Percentiles rank a stretch among this genome's conserved stretches.
These are phyloP conservation scores for Macaranga tanarius DNA, from an alignment of 441 rosid species.

Conservation along the genomic window DNA sequence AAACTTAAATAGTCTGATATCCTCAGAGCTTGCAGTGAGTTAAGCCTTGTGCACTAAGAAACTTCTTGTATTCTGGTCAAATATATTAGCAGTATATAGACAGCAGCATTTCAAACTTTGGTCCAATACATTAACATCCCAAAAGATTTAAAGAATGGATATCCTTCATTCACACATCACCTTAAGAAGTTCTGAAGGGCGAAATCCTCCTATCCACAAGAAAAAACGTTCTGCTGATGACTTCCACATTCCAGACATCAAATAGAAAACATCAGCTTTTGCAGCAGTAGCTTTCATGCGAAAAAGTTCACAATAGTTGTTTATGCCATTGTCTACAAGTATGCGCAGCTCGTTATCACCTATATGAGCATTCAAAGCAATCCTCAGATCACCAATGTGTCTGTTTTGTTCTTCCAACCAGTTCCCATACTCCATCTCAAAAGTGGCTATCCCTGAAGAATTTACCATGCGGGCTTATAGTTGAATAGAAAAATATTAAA, in stretches of 20 bases:
- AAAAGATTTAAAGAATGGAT: not conserved
- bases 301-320: slow-evolving; percentile 68
- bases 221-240: slow-evolving; percentile 90
- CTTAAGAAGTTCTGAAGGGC: slow-evolving; percentile 89
- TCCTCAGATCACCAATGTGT: slow-evolving; percentile 62
- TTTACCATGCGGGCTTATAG: not conserved
- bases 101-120: not conserved
- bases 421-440: slow-evolving; percentile 81
- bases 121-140: not conserved
- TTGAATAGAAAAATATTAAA: slow-evolving; percentile 7
- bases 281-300: slow-evolving; percentile 70
- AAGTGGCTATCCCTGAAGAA: slow-evolving; percentile 63
- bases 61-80: not conserved
- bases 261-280: slow-evolving; percentile 83
- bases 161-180: slow-evolving; percentile 38
- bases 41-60: not conserved
- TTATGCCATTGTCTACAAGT: slow-evolving; percentile 60
- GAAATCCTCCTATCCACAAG: slow-evolving; percentile 94
- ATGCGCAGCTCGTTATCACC: slow-evolving; percentile 72
- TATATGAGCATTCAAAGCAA: slow-evolving; percentile 70
- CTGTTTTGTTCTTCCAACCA: slow-evolving; percentile 89
- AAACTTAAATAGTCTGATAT: not conserved
- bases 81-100: not conserved
- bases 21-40: not conserved
- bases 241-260: slow-evolving; percentile 88